These are phyloP conservation scores for Chlorella sp. DNA, from an alignment of 139 green algal genomes.

Conservation along the genomic window DNA sequence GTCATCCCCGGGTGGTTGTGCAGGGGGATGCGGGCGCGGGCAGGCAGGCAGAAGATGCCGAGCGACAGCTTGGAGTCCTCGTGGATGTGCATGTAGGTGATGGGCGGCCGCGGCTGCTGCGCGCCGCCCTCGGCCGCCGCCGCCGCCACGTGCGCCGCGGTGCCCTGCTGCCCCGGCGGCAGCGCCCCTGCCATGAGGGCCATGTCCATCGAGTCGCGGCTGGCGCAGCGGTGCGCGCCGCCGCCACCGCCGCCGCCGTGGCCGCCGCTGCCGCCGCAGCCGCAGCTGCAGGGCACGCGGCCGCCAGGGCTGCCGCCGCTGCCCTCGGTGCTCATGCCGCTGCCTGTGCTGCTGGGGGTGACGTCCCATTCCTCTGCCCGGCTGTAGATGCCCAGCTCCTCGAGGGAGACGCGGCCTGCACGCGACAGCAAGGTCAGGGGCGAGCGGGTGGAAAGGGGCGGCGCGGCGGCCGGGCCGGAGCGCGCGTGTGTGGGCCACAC, in stretches of 20 bases:
- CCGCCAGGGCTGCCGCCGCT: neutral
- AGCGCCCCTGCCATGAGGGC: too few relatives aligned
- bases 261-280: too few relatives aligned
- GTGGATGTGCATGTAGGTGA: slow-evolving; percentile 88
- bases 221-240: too few relatives aligned
- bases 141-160: neutral
- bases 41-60: slow-evolving; percentile 87
- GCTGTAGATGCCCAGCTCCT: slow-evolving; percentile 40
- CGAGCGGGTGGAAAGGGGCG: neutral
- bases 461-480: neutral
- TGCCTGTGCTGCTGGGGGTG: neutral
- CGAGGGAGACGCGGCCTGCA: slow-evolving; percentile 26
- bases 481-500: neutral
- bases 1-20: slow-evolving; percentile 90
- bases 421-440: neutral
- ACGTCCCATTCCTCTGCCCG: too few relatives aligned
- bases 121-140: neutral
- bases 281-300: slow-evolving; percentile 1
- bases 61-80: slow-evolving; percentile 77
- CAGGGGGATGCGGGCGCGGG: slow-evolving; percentile 73
- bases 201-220: too few relatives aligned
- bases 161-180: too few relatives aligned
- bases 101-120: slow-evolving; percentile 23
- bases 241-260: neutral
- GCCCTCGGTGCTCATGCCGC: neutral